A percentile compares a stretch with the other conserved stretches of the same genome.
Evolutionary conservation across 2,329 filamentous ascomycete species (phyloP).

Genomic region (Aspergillus persii): DNA sequence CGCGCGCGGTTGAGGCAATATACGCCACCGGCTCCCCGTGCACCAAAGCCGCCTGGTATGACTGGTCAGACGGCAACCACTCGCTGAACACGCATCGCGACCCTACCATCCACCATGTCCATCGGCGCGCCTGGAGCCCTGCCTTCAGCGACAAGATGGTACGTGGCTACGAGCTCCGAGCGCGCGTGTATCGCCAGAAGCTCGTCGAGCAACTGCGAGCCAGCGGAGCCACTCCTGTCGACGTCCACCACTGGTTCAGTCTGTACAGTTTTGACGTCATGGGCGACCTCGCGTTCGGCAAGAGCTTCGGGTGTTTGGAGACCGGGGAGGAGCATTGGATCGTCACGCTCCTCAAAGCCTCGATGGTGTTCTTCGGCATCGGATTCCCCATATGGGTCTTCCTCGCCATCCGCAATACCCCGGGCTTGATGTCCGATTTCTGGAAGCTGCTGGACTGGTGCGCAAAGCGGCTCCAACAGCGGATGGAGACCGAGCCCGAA

Average conservation of each 20-base stretch:
- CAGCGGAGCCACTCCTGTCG: slow-evolving; percentile 26
- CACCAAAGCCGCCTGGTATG: slow-evolving; percentile 46
- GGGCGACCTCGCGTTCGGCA: slow-evolving; percentile 14
- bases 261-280: slow-evolving; percentile 18
- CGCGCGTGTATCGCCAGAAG: slow-evolving; percentile 35
- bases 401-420: neutral
- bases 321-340: neutral
- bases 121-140: slow-evolving; percentile 41
- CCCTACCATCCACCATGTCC: slow-evolving; percentile 36
- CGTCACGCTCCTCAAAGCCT: neutral
- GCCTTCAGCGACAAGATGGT: slow-evolving; percentile 43
- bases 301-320: slow-evolving; percentile 1
- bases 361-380: neutral
- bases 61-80: slow-evolving; percentile 27
- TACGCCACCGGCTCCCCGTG: slow-evolving; percentile 41
- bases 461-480: neutral
- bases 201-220: slow-evolving; percentile 29
- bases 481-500: neutral
- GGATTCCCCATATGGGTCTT: neutral
- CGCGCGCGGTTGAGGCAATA: slow-evolving; percentile 38
- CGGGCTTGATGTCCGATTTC: neutral
- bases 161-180: slow-evolving; percentile 41
- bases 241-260: slow-evolving; percentile 39
- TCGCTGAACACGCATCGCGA: slow-evolving; percentile 43
- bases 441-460: neutral